Evolutionary conservation across 1,284 basidiomycete genomes (phyloP).

Genomic region (Papiliotrema terrestris): DNA sequence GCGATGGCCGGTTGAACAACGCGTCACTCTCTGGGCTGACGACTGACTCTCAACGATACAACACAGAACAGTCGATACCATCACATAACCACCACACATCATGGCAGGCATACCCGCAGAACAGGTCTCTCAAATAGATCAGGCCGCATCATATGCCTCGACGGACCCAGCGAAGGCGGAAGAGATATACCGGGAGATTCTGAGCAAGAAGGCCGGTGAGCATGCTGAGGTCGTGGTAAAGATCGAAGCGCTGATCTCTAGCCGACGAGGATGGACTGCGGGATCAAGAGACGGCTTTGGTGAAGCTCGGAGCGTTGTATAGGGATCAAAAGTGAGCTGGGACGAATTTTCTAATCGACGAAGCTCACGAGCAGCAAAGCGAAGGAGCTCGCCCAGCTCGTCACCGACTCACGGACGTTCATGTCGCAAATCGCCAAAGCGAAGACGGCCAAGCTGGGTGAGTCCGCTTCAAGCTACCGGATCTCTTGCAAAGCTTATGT

Average conservation of each 20-base stretch:
- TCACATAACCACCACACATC: not conserved
- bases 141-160: slow-evolving; percentile 25
- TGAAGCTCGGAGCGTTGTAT: slow-evolving; percentile 84
- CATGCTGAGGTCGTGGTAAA: not conserved
- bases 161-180: slow-evolving; percentile 39
- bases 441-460: slow-evolving; percentile 95
- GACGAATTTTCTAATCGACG: not conserved
- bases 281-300: slow-evolving; percentile 80
- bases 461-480: slow-evolving; percentile 35
- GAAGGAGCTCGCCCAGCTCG: slow-evolving; percentile 77
- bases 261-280: slow-evolving; percentile 61
- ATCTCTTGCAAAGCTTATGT: not conserved
- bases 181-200: slow-evolving; percentile 33
- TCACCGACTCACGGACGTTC: slow-evolving; percentile 80
- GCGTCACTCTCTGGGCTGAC: not conserved
- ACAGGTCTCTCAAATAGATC: slow-evolving; percentile 12
- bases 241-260: slow-evolving; percentile 10
- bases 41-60: no score
- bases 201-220: slow-evolving; percentile 38
- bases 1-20: no score
- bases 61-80: no score
- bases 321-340: slow-evolving; percentile 71
- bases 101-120: slow-evolving; percentile 1
- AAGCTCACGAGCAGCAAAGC: slow-evolving; percentile 61
- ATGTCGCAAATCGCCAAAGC: slow-evolving; percentile 96